Conservation (phyloP, 2,329 filamentous ascomycete genomes). For the Fusarium brachygibbosum region DNA sequence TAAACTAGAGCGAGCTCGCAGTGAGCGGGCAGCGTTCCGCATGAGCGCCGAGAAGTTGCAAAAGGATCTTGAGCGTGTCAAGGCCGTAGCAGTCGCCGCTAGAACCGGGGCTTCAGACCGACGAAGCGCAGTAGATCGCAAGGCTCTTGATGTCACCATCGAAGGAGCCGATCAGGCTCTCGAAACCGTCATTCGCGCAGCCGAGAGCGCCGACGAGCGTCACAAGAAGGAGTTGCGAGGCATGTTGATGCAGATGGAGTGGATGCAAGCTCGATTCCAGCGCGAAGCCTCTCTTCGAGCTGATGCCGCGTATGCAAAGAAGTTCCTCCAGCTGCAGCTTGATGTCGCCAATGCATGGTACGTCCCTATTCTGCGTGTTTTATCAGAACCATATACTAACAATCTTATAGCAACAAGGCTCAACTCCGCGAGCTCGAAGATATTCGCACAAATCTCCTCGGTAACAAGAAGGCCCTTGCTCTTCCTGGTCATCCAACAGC, state of each 20-base stretch:
- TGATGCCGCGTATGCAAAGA: constrained; percentile 89
- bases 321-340: constrained; percentile 82
- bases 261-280: constrained; percentile 84
- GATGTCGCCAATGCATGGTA: constrained; percentile 92
- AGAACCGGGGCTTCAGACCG: constrained; percentile 31
- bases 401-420: constrained; percentile 81
- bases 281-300: constrained; percentile 84
- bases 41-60: constrained; percentile 68
- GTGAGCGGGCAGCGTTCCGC: constrained; percentile 71
- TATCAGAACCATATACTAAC: constrained; percentile 21
- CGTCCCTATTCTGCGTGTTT: constrained; percentile 56
- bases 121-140: constrained; percentile 38
- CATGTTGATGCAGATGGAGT: constrained; percentile 89
- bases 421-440: constrained; percentile 87
- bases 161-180: constrained; percentile 65
- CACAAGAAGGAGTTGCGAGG: constrained; percentile 84
- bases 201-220: constrained; percentile 73
- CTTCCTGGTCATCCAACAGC: constrained; percentile 46
- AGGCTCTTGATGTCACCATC: constrained; percentile 50
- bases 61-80: constrained; percentile 63
- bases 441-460: constrained; percentile 70
- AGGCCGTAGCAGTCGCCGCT: constrained; percentile 55
- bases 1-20: constrained; percentile 78
- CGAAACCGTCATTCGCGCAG: constrained; percentile 69
- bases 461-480: constrained; percentile 55